phyloP scores from a whole-genome alignment of 108 stramenopile species.

The Aureococcus anophagefferens region DNA sequence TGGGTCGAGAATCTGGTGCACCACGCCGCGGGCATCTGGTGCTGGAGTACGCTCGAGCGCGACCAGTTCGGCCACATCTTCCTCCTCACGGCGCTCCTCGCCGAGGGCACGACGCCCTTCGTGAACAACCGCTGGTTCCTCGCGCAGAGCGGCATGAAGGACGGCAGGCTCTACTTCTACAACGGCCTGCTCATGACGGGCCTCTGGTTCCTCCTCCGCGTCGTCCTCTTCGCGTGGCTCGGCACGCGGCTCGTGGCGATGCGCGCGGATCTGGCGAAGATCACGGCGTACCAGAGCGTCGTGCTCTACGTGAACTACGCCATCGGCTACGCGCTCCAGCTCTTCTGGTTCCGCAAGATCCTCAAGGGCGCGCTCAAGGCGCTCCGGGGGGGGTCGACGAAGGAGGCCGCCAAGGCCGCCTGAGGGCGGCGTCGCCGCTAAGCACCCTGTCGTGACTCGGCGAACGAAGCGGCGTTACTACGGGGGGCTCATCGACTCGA shows the following conservation, averaged over 20 bases:
- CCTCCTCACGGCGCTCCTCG: neutral
- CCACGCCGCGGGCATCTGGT: neutral
- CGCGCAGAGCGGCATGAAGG: slow-evolving; percentile 3
- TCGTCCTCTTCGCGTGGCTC: neutral
- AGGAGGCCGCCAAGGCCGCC: too few species aligned
- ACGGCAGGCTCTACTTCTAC: slow-evolving; percentile 9
- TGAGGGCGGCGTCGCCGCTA: too few species aligned
- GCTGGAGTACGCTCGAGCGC: slow-evolving; percentile 1
- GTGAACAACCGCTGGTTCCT: slow-evolving; percentile 13
- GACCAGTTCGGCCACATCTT: neutral
- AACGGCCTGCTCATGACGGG: slow-evolving; percentile 4
- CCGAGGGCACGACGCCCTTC: slow-evolving; percentile 9
- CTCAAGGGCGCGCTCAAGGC: slow-evolving; percentile 8
- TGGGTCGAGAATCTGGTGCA: slow-evolving; percentile 16
- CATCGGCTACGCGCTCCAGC: slow-evolving; percentile 5
- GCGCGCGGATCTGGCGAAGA: neutral
- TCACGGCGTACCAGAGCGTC: neutral
- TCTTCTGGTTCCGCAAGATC: slow-evolving; percentile 9
- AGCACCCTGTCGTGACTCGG: too few species aligned
- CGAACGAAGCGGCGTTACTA: too few species aligned
- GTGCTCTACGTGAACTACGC: neutral
- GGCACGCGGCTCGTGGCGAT: neutral
- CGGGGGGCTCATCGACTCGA: too few species aligned
- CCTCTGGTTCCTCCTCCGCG: slow-evolving; percentile 10
- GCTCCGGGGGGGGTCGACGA: too few species aligned